Evolutionary conservation across 2,329 filamentous ascomycete species (phyloP), one percentile per base, ranked within the genome.

Genomic region (Diaporthe capsici): DNA sequence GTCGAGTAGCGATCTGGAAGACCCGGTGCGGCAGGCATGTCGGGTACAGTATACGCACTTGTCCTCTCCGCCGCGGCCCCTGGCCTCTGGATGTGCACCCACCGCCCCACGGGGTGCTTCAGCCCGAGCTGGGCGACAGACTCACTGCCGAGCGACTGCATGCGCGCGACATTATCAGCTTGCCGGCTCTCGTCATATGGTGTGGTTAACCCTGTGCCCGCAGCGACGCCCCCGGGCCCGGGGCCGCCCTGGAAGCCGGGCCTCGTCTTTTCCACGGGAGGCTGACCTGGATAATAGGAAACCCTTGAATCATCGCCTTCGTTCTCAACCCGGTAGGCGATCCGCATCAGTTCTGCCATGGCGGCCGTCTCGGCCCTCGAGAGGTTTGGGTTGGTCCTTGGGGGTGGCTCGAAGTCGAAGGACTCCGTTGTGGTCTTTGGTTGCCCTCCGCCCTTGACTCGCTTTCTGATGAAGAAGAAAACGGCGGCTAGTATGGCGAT

Each of bases 111-210:
- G 15, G 65, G 65, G 47, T 70, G 65, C 34, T 15, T 70, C n/a
- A 70, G 37, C 17, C 65, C 65, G 34, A 70, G 65, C n/a, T 55
- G 49, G n/a, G 65, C 65, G 5, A 55, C 65, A 4, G 49, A 70
- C 49, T 70, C 65, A 70, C 49, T 70, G 65, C 65, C 65, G 22
- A 70, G 49, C 28, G 65, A 70, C 65, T 70, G 49, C 47, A 70
- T 42, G 15, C 34, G 65, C 4, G 65, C 49, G 15, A 42, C 49
- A 55, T 28, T 15, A 55, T 55, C n/a, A 70, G 65, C 49, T 42
- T 42, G 49, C 49, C 34, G 65, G 65, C 49, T 55, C 34, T 70
- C 49, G 1, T 55, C n/a, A 51, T 70, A 55, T n/a, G 65, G 65
- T 22, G 65, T 55, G 47, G 22, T 28, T n/a, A 42, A 5, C 49